A percentile compares a stretch with the other conserved stretches of the same genome.
phyloP scores from a whole-genome alignment of 208 protist genomes.

The Trichomonas gallinae region DNA sequence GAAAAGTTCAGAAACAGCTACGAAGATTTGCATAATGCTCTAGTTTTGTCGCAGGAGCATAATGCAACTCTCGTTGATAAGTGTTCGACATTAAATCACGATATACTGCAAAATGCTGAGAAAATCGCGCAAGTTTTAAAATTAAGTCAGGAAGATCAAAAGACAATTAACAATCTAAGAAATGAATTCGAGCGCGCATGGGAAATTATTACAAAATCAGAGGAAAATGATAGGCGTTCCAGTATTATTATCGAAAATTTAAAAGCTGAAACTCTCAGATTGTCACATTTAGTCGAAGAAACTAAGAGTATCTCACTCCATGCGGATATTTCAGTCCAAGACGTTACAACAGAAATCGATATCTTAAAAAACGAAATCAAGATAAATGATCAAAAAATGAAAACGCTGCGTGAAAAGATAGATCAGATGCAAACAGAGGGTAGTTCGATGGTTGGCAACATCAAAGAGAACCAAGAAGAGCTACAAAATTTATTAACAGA shows the following conservation, averaged over 20 bases:
- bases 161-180: slow-evolving; percentile 69
- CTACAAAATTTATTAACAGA: not conserved
- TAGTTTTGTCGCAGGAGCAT: slow-evolving; percentile 82
- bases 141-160: slow-evolving; percentile 80
- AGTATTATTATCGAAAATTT: slow-evolving; percentile 73
- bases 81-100: slow-evolving; percentile 67
- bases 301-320: slow-evolving; percentile 71
- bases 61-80: slow-evolving; percentile 80
- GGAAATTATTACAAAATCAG: slow-evolving; percentile 79
- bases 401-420: not conserved
- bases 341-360: not conserved
- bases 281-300: slow-evolving; percentile 70
- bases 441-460: not conserved
- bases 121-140: slow-evolving; percentile 84
- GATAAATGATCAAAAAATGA: not conserved
- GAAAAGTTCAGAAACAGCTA: slow-evolving; percentile 81
- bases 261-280: slow-evolving; percentile 73
- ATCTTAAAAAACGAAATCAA: not conserved
- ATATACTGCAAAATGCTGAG: slow-evolving; percentile 73
- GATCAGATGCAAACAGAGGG: not conserved
- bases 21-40: slow-evolving; percentile 80
- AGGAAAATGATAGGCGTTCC: slow-evolving; percentile 77
- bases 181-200: slow-evolving; percentile 61
- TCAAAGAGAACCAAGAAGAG: not conserved
- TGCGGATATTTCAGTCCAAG: slow-evolving; percentile 46